Percentiles rank a stretch among this genome's conserved stretches.
Conservation (phyloP, 352 stramenopile genomes). For the Globisporangium cederbergense region DNA sequence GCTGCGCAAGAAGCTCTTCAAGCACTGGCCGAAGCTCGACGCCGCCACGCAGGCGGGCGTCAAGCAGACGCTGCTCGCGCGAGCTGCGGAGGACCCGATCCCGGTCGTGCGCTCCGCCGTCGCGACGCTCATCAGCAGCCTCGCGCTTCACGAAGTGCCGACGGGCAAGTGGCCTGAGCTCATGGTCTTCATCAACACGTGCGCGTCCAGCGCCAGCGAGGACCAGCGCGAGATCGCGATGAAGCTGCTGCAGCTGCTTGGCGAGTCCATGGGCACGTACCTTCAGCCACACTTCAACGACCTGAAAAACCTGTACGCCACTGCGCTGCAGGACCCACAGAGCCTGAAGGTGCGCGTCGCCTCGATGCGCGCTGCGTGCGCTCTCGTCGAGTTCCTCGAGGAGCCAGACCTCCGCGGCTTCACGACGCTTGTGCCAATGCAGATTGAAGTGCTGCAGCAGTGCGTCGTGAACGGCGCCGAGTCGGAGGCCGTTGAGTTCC, state of each 20-base stretch:
- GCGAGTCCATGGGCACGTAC: constrained; percentile 88
- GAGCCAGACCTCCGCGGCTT: constrained; percentile 70
- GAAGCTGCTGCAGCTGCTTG: constrained; percentile 92
- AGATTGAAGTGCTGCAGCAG: constrained; percentile 85
- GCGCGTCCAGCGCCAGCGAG: constrained; percentile 71
- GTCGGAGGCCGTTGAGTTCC: constrained; percentile 79
- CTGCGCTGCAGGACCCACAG: constrained; percentile 71
- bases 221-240: constrained; percentile 91
- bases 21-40: constrained; percentile 92
- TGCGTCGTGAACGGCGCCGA: constrained; percentile 77
- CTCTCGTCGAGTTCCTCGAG: constrained; percentile 79
- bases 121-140: constrained; percentile 74
- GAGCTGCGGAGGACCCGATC: constrained; percentile 84
- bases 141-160: constrained; percentile 78
- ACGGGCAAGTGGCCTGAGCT: constrained; percentile 89
- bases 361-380: constrained; percentile 76
- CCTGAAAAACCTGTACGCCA: constrained; percentile 75
- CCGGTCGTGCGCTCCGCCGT: constrained; percentile 87
- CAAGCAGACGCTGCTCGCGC: constrained; percentile 87
- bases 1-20: constrained; percentile 93
- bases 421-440: constrained; percentile 72
- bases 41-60: constrained; percentile 62
- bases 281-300: constrained; percentile 81
- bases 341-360: constrained; percentile 81
- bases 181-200: constrained; percentile 93